phyloP scores from a whole-genome alignment of 2,329 filamentous ascomycete species.

The Rutstroemia sydowiana region DNA sequence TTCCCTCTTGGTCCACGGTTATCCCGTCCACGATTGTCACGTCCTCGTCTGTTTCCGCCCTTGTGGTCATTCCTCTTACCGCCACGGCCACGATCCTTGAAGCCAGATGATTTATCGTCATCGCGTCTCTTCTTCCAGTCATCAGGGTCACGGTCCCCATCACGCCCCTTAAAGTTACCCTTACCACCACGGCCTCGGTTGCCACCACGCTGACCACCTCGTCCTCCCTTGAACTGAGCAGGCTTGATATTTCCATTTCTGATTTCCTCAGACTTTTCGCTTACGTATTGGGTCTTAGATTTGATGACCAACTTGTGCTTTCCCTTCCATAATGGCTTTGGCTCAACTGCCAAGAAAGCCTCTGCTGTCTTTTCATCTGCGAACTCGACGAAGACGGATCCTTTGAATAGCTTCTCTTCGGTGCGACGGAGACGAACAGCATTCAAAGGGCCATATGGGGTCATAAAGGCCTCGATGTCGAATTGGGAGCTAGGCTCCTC shows the following conservation, averaged over 20 bases:
- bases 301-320: constrained; percentile 67
- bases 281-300: constrained; percentile 81
- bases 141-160: constrained; percentile 40
- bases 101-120: constrained; percentile 53
- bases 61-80: constrained; percentile 15
- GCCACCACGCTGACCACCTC: constrained; percentile 16
- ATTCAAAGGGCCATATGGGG: constrained; percentile 69
- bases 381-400: constrained; percentile 94
- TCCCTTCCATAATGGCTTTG: constrained; percentile 77
- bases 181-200: constrained; percentile 11
- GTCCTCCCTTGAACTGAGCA: constrained; percentile 28
- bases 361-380: constrained; percentile 68
- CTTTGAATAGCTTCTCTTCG: constrained; percentile 74
- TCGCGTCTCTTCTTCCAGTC: constrained; percentile 61
- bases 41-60: constrained; percentile 34
- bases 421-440: constrained; percentile 80
- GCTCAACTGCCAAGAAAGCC: constrained; percentile 72
- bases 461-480: constrained; percentile 89
- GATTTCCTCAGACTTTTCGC: constrained; percentile 69
- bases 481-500: constrained; percentile 82
- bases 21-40: constrained; percentile 25
- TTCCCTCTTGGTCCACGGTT: constrained; percentile 32
- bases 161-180: constrained; percentile 25
- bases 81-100: constrained; percentile 36
- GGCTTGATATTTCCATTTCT: constrained; percentile 61